A percentile compares a stretch with the other conserved stretches of the same genome.
Conservation (phyloP, 495 filamentous ascomycete species). For the Tuber magnatum region DNA sequence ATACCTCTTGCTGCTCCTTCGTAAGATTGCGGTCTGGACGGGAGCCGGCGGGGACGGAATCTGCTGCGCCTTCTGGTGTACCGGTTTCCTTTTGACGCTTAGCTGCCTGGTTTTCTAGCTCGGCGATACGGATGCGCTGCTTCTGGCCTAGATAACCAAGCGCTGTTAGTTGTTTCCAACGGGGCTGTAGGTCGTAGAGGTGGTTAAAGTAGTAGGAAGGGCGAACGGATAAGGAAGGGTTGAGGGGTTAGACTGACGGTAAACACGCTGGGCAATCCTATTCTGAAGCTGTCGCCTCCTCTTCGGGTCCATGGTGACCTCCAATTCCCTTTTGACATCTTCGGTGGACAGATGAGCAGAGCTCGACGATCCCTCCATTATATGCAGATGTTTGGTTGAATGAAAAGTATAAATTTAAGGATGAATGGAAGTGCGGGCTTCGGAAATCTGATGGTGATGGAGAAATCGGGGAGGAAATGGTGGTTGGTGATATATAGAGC, state of each 20-base stretch:
- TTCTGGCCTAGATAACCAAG: slow-evolving; percentile 21
- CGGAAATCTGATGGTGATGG: not conserved
- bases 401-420: not conserved
- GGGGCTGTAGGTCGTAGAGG: not conserved
- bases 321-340: slow-evolving; percentile 24
- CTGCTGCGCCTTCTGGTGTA: not conserved
- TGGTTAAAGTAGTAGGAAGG: slow-evolving; percentile 9
- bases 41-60: not conserved
- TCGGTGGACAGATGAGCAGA: slow-evolving; percentile 18
- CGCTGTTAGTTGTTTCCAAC: slow-evolving; percentile 2
- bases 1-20: slow-evolving; percentile 16
- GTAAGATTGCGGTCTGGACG: slow-evolving; percentile 7
- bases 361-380: not conserved
- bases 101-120: slow-evolving; percentile 23
- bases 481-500: not conserved
- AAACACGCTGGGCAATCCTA: slow-evolving; percentile 37
- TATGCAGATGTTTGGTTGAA: not conserved
- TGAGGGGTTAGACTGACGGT: slow-evolving; percentile 32
- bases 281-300: slow-evolving; percentile 36
- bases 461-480: not conserved
- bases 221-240: not conserved
- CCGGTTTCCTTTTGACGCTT: not conserved
- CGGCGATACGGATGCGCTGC: slow-evolving; percentile 21
- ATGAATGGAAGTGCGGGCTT: not conserved
- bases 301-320: slow-evolving; percentile 18